A percentile compares a stretch with the other conserved stretches of the same genome.
phyloP scores from a whole-genome alignment of 805 yeast species.

The Pichia scutulata region DNA sequence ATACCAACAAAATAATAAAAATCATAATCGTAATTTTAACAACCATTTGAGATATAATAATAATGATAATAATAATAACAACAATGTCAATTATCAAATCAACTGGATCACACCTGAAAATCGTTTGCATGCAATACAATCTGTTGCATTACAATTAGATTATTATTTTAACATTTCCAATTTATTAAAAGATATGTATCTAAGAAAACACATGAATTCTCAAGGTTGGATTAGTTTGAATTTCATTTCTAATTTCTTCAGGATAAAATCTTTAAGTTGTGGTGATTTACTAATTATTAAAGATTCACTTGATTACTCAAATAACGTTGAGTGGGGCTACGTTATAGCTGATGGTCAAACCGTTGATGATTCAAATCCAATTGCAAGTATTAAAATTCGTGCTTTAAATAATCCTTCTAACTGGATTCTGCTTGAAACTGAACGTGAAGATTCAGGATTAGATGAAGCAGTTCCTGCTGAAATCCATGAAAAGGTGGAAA shows the following conservation, averaged over 20 bases:
- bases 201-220: conserved; percentile 74
- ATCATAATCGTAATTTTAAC: conserved; percentile 2
- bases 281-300: conserved; percentile 46
- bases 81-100: not conserved
- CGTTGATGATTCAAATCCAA: conserved; percentile 20
- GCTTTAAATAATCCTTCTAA: conserved; percentile 48
- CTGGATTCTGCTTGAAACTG: conserved; percentile 60
- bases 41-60: not conserved
- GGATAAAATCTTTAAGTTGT: conserved; percentile 59
- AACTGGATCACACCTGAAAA: conserved; percentile 11
- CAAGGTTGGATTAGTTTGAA: conserved; percentile 65
- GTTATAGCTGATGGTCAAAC: conserved; percentile 18
- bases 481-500: not conserved
- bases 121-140: conserved; percentile 12
- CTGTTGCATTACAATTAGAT: conserved; percentile 55
- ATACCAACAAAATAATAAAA: conserved; percentile 2
- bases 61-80: not conserved
- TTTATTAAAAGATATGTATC: conserved; percentile 72
- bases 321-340: conserved; percentile 34
- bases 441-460: conserved; percentile 39
- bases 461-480: conserved; percentile 24
- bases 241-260: conserved; percentile 61
- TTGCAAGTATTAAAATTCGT: conserved; percentile 40
- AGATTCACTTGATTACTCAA: conserved; percentile 47
- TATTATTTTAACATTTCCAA: conserved; percentile 89